phyloP scores from a whole-genome alignment of 2,329 filamentous ascomycete genomes.

The Chrysoporthe cubensis region DNA sequence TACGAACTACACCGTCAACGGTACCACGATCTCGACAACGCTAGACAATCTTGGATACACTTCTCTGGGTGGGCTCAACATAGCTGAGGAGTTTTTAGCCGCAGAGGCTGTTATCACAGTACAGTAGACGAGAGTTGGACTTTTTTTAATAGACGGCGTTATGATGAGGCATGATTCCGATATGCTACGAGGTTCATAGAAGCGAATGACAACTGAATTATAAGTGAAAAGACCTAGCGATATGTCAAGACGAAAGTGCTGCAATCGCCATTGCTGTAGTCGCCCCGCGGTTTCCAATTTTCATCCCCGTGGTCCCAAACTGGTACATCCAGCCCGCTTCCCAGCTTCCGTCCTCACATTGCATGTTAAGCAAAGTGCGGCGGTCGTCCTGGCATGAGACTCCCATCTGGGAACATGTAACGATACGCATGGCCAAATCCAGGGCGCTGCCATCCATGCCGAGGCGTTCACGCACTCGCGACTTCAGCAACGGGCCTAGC shows the following conservation, averaged over 20 bases:
- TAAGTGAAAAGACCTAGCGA: not conserved
- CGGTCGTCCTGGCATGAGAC: slow-evolving; percentile 29
- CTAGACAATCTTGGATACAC: slow-evolving; percentile 13
- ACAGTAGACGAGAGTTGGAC: not conserved
- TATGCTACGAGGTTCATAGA: not conserved
- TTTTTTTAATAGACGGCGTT: not conserved
- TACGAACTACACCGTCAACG: slow-evolving; percentile 24
- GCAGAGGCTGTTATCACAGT: slow-evolving; percentile 2
- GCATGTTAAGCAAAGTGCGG: slow-evolving; percentile 33
- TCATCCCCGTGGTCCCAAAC: slow-evolving; percentile 29
- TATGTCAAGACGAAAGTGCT: slow-evolving; percentile 22
- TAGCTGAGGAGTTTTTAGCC: slow-evolving; percentile 2
- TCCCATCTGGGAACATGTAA: slow-evolving; percentile 35
- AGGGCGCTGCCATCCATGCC: slow-evolving; percentile 34
- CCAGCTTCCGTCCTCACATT: slow-evolving; percentile 42
- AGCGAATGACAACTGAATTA: not conserved
- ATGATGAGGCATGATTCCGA: not conserved
- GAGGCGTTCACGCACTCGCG: slow-evolving; percentile 34
- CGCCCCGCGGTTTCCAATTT: slow-evolving; percentile 29
- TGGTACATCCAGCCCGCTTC: slow-evolving; percentile 32
- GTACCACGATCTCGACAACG: slow-evolving; percentile 7
- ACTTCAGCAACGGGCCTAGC: slow-evolving; percentile 32
- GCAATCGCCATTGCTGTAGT: slow-evolving; percentile 31
- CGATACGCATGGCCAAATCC: slow-evolving; percentile 36
- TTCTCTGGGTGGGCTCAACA: slow-evolving; percentile 13